A percentile compares a stretch with the other conserved stretches of the same genome.
Conservation (phyloP, 345 rosid genomes). For the Pistacia atlantica region DNA sequence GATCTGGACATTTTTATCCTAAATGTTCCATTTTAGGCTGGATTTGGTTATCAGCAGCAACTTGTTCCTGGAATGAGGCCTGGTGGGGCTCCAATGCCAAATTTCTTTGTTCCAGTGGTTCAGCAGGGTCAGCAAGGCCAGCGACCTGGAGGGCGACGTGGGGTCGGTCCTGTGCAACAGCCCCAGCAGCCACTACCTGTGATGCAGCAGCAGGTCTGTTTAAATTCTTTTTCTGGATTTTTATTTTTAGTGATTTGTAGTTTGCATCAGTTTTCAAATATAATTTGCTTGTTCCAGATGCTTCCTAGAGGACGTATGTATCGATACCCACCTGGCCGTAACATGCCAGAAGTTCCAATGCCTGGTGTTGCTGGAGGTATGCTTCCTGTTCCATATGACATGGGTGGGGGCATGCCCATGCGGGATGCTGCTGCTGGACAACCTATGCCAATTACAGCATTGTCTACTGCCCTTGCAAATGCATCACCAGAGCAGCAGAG, state of each 20-base stretch:
- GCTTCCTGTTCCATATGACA: conserved; percentile 61
- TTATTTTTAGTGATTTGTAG: too few species aligned
- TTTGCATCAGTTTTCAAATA: neutral
- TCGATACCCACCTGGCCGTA: conserved; percentile 70
- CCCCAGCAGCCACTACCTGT: conserved; percentile 60
- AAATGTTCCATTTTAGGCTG: conserved; percentile 40
- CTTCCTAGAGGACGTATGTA: conserved; percentile 71
- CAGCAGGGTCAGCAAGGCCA: conserved; percentile 69
- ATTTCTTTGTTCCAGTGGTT: conserved; percentile 65
- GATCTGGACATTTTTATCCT: neutral
- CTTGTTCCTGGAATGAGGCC: conserved; percentile 86
- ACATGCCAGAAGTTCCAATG: conserved; percentile 56
- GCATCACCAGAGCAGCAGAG: conserved; percentile 76
- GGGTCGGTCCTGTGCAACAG: conserved; percentile 58
- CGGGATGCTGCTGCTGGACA: conserved; percentile 53
- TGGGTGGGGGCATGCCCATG: conserved; percentile 56
- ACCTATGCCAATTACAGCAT: conserved; percentile 55
- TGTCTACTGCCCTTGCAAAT: conserved; percentile 75
- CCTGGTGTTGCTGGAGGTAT: conserved; percentile 51
- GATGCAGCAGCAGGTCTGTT: conserved; percentile 62
- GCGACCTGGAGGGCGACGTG: conserved; percentile 67
- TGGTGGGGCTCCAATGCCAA: conserved; percentile 68
- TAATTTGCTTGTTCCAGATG: conserved; percentile 38
- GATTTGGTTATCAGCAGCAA: conserved; percentile 86
- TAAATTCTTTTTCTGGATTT: neutral